These are phyloP conservation scores for Marchantia polymorpha DNA, from an alignment of 225 moss, liverwort and hornwort genomes.

Conservation along the genomic window DNA sequence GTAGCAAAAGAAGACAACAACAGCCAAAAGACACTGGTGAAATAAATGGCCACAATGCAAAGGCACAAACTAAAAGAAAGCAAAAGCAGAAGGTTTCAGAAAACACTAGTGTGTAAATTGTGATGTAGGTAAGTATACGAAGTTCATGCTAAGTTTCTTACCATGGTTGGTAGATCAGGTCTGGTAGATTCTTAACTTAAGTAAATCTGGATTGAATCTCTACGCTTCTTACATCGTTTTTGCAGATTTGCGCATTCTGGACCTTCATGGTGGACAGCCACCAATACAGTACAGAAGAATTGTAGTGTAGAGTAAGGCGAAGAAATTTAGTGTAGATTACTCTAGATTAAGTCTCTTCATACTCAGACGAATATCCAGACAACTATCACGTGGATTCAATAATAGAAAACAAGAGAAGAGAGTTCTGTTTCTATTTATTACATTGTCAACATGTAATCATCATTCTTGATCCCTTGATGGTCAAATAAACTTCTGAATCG, in stretches of 20 bases:
- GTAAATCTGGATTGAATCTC: no score
- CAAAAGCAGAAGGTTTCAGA: neutral
- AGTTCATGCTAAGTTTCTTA: no score
- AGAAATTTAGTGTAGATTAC: neutral
- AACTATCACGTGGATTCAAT: neutral
- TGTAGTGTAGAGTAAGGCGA: neutral
- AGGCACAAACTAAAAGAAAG: neutral
- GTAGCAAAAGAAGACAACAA: neutral
- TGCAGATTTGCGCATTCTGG: neutral
- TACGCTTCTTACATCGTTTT: neutral
- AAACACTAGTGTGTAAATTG: neutral
- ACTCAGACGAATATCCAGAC: neutral
- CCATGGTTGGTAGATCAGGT: neutral
- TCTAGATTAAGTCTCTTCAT: neutral
- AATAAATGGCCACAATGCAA: no score
- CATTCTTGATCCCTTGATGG: neutral
- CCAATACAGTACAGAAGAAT: neutral
- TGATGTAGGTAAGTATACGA: neutral
- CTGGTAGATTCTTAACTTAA: neutral
- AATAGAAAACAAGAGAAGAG: neutral
- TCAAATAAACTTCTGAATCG: neutral
- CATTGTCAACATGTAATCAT: neutral
- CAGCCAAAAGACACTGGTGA: neutral
- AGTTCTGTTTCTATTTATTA: neutral
- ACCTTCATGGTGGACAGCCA: neutral